Percentiles rank a stretch among this genome's conserved stretches.
phyloP scores from a whole-genome alignment of 1,284 basidiomycete species.

The Cryptococcus sp. region DNA sequence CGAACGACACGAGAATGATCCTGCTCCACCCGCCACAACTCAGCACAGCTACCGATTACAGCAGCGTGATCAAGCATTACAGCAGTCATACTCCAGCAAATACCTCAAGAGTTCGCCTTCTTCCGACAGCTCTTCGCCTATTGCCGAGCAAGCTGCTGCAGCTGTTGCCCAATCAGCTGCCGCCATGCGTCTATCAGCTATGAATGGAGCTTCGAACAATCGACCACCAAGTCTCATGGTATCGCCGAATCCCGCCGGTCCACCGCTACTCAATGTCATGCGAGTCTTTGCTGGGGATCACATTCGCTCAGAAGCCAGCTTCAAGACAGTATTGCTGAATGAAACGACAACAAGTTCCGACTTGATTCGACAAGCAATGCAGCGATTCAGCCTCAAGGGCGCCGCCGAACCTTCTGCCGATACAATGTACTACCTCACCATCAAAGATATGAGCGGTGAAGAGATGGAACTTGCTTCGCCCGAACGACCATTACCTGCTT shows the following conservation, averaged over 20 bases:
- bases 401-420: constrained; percentile 53
- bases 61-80: constrained; percentile 80
- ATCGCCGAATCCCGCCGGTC: constrained; percentile 51
- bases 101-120: constrained; percentile 77
- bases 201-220: constrained; percentile 12
- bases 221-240: constrained; percentile 53
- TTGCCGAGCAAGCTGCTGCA: constrained; percentile 38
- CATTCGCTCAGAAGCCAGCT: constrained; percentile 83
- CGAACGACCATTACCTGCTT: constrained; percentile 79
- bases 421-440: constrained; percentile 78
- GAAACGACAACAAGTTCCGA: constrained; percentile 75
- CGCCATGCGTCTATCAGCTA: constrained; percentile 30
- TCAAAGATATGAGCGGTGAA: constrained; percentile 81
- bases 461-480: constrained; percentile 65
- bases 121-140: constrained; percentile 60
- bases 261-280: constrained; percentile 84
- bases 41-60: constrained; percentile 64
- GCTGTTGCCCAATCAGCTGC: constrained; percentile 41
- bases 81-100: constrained; percentile 74
- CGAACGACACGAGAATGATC: constrained; percentile 39
- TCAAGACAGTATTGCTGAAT: constrained; percentile 94
- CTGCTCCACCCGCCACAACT: constrained; percentile 30
- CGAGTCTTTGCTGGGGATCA: constrained; percentile 85
- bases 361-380: constrained; percentile 83
- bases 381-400: constrained; percentile 74